A percentile compares a stretch with the other conserved stretches of the same genome.
These are phyloP conservation scores for Phytophthora colocasiae DNA, from an alignment of 352 stramenopile genomes.

Conservation along the genomic window DNA sequence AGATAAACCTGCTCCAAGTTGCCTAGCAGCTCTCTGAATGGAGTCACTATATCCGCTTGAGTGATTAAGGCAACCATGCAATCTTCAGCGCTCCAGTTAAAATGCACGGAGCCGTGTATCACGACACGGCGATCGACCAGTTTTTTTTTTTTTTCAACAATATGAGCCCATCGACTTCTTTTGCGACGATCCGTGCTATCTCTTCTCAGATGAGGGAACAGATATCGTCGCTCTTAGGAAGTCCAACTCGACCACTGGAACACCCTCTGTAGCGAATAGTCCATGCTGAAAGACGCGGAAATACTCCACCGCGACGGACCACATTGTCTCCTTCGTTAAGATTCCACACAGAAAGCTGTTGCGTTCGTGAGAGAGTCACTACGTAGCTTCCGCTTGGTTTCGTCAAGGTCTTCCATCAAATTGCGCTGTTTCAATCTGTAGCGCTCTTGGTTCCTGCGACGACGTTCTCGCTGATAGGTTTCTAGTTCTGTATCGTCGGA, in stretches of 20 bases:
- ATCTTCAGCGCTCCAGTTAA: background rate
- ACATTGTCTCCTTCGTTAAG: constrained; percentile 5
- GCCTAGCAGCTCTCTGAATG: background rate
- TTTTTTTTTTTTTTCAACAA: background rate
- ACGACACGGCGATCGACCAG: background rate
- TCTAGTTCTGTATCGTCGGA: too few relatives aligned
- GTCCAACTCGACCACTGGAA: background rate
- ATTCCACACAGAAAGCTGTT: background rate
- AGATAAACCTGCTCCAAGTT: background rate
- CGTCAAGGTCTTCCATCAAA: background rate
- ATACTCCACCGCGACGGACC: background rate
- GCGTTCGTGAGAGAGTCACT: background rate
- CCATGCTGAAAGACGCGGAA: constrained; percentile 8
- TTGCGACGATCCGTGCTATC: background rate
- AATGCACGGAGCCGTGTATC: background rate
- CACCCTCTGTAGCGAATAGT: background rate
- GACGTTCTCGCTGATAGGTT: too few relatives aligned
- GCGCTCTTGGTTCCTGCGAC: background rate
- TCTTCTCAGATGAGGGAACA: background rate
- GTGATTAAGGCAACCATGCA: background rate
- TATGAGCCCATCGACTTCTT: background rate
- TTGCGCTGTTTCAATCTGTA: background rate
- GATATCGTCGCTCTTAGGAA: constrained; percentile 3
- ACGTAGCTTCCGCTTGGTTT: background rate
- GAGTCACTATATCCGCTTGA: constrained; percentile 5